phyloP scores from a whole-genome alignment of 2,329 filamentous ascomycete genomes.

The Paraphoma sp. region DNA sequence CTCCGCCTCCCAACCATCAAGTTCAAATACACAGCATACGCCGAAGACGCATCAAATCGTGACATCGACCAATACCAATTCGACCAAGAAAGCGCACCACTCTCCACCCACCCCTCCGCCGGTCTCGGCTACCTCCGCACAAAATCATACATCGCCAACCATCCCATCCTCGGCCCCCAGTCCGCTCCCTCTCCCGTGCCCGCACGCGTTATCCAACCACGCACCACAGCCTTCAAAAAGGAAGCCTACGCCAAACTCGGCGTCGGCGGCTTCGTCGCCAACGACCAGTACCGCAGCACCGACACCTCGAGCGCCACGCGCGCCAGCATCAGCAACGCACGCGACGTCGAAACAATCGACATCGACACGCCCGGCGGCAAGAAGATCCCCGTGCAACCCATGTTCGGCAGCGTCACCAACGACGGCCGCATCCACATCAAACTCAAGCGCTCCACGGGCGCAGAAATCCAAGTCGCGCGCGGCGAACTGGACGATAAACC shows the following conservation, averaged over 20 bases:
- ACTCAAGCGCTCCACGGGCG: conserved; percentile 23
- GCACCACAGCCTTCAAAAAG: conserved; percentile 12
- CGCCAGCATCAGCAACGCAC: conserved; percentile 5
- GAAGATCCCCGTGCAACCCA: conserved; percentile 60
- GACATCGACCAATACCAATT: conserved; percentile 35
- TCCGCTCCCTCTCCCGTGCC: conserved; percentile 58
- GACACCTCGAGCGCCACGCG: conserved; percentile 29
- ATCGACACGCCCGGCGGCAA: conserved; percentile 55
- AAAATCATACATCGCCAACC: conserved; percentile 62
- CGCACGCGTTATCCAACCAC: conserved; percentile 62
- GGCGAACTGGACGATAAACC: conserved; percentile 36
- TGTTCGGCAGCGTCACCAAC: conserved; percentile 45
- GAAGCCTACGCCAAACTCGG: conserved; percentile 48
- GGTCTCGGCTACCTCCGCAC: conserved; percentile 68
- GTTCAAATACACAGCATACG: conserved; percentile 30
- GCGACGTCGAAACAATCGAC: conserved; percentile 49
- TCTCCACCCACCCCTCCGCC: conserved; percentile 69
- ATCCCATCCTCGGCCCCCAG: conserved; percentile 67
- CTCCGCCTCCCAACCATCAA: conserved; percentile 61
- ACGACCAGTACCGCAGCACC: conserved; percentile 46
- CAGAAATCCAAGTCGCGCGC: conserved; percentile 28
- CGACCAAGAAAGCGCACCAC: conserved; percentile 48
- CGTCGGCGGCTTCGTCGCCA: conserved; percentile 53
- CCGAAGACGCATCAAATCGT: conserved; percentile 32
- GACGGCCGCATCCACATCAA: conserved; percentile 41